A percentile compares a stretch with the other conserved stretches of the same genome.
These are phyloP conservation scores for Syncephalastrum sp. DNA, from an alignment of 371 early-diverging fungal genomes.

Conservation along the genomic window DNA sequence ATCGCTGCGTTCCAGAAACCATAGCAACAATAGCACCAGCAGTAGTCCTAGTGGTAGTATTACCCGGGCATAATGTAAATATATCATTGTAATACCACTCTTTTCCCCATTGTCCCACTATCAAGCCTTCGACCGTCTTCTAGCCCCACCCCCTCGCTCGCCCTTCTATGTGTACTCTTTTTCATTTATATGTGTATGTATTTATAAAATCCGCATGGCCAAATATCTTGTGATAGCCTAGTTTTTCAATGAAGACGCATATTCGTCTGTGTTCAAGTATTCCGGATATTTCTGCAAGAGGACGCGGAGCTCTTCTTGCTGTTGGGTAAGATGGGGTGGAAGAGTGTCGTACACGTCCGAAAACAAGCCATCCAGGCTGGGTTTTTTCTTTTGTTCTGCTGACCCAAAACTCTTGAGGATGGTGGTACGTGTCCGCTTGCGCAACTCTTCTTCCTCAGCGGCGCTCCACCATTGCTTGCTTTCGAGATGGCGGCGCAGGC, in stretches of 20 bases:
- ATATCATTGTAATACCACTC: too few species aligned
- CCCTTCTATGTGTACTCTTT: too few species aligned
- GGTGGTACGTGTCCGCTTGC: conserved; percentile 63
- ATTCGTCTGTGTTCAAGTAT: conserved; percentile 69
- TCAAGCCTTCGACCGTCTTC: too few species aligned
- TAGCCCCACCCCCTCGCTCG: too few species aligned
- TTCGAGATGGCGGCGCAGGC: conserved; percentile 90
- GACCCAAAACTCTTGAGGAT: conserved; percentile 78
- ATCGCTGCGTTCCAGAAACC: too few species aligned
- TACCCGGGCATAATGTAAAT: too few species aligned
- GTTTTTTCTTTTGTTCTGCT: conserved; percentile 91
- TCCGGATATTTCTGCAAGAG: conserved; percentile 87
- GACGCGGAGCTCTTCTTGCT: conserved; percentile 75
- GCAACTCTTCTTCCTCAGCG: conserved; percentile 68
- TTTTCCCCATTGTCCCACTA: too few species aligned
- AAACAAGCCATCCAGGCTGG: conserved; percentile 79
- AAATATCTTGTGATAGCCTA: too few species aligned
- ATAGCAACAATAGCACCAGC: too few species aligned
- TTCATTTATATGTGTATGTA: too few species aligned
- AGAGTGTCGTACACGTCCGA: conserved; percentile 92
- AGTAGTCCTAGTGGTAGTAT: too few species aligned
- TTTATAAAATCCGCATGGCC: too few species aligned
- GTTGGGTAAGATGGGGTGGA: conserved; percentile 74
- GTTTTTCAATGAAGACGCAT: conserved; percentile 12
- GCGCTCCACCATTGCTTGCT: conserved; percentile 84